Base-by-base conservation (phyloP, 2,329 filamentous ascomycete genomes). In the Xylariales sp. region DNA sequence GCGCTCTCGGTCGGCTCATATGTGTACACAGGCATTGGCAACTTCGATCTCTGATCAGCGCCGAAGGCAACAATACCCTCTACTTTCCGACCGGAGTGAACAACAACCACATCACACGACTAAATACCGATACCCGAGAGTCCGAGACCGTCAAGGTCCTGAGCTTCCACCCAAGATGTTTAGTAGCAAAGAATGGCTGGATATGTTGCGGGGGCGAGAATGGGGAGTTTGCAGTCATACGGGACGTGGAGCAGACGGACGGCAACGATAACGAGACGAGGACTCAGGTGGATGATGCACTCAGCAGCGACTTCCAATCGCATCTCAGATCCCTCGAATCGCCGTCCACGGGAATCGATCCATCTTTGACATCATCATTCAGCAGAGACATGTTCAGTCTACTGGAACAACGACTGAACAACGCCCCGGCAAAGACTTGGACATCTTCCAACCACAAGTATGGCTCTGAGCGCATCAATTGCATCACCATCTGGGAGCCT, bases 141-240 rank as follows among this genome's bases (percentile, higher is more conserved):
- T 82, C 79, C 67, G 86, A 84, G 65, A 84, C 77, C 46, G 79
- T 87, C 61, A 87, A 80, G 39, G 70, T 81, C 21, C 71, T 90
- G 51, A 80, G 73, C 51, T 93, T 82, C 63, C 77, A 63, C 53
- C 86, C 90, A n/a, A 79, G 87, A 65, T 97, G 91, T 62, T 78
- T 96, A 5, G 85, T 88, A n/a, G 86, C 88, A 6, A 84, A 82
- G 40, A 78, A 86, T 54, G 89, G 89, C 39, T 97, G 88, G 84
- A 76, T 97, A 27, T 95, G 88, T 54, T 87, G 90, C 34, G 93
- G 91, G 34, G 91, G 91, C 45, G 85, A 95, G 54, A 80, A 81
- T 50, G 93, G 93, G 43, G 85, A 94, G 58, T 95, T 95, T 58
- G 83, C 86, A 21, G 82, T 88, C 42, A 84, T 95, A 55, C 80